Evolutionary conservation across 768 basidiomycete genomes (phyloP), one percentile per base, ranked within the genome.

Genomic region (Chlorophyllum brunneum): DNA sequence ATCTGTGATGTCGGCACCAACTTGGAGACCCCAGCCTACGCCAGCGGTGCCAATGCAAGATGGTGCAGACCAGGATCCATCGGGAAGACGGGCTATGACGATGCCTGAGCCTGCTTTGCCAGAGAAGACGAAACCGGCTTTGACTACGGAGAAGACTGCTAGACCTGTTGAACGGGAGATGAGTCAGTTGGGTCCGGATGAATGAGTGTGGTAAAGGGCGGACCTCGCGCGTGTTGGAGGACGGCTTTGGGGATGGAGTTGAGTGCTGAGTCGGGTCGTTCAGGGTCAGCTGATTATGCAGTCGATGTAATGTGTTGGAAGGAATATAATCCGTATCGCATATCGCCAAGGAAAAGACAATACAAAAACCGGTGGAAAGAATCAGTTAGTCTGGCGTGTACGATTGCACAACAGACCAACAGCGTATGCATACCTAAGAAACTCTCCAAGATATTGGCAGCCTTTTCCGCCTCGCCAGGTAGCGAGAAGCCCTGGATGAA

Each of bases 31-130:
- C 88, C 92, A 92, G 13, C 93, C 92, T 9, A 95, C 79, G 30
- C 95, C 95, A 15, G 90, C 95, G 0, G 94, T 98, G 26, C 91
- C 95, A 63, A 98, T 95, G 72, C 95, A 98, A 20, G 90, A 93
- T 2, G 95, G 95, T 1, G 95, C 95, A 42, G 89, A 92, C 93
- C 93, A 97, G 8, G 92, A 93, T 59, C 95, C 95, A 62, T 98
- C 94, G 7, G 91, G 88, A 38, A 95, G 79, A 10, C 93, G 86
- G 16, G 93, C 88, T 63, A 97, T 88, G 69, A 98, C 91, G 57
- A 95, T 68, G 11, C 95, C 95, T 1, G 91, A 93, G 40, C 95
- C 95, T 0, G 90, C 92, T 70, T 94, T 95, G 42, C 92, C 95
- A 9, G 89, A 92, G 77, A 95, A 95, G 48, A 95, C 82, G 73